Conservation (phyloP, 257 asterid genomes). For the Nicotiana benthamiana region DNA sequence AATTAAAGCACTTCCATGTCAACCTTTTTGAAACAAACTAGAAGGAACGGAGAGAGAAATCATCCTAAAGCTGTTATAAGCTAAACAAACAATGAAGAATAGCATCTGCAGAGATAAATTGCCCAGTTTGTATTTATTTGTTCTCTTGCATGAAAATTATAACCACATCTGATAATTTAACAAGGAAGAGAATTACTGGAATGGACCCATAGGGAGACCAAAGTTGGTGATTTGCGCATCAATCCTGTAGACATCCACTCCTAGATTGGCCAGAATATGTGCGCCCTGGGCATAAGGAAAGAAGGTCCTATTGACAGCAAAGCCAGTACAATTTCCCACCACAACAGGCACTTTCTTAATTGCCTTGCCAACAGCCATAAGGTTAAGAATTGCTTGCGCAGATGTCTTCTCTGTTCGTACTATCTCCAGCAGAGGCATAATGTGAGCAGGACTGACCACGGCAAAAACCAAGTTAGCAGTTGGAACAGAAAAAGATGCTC, state of each 20-base stretch:
- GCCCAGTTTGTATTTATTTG: background rate
- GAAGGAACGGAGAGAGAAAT: background rate
- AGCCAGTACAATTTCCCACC: slow-evolving; percentile 96
- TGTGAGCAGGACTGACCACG: slow-evolving; percentile 87
- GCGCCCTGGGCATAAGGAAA: slow-evolving; percentile 93
- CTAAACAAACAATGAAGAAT: background rate
- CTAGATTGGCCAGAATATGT: slow-evolving; percentile 67
- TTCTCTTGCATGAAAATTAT: background rate
- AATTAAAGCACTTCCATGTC: background rate
- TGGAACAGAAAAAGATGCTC: background rate
- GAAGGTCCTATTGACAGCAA: slow-evolving; percentile 95
- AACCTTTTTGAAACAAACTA: background rate
- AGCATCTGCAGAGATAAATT: background rate
- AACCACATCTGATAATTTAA: background rate
- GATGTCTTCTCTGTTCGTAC: slow-evolving; percentile 87
- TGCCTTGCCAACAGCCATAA: slow-evolving; percentile 77
- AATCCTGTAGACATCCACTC: slow-evolving; percentile 88
- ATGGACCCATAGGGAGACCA: slow-evolving; percentile 96
- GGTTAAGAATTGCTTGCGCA: slow-evolving; percentile 87
- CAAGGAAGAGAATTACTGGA: slow-evolving; percentile 64
- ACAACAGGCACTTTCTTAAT: slow-evolving; percentile 92
- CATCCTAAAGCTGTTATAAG: slow-evolving; percentile 4
- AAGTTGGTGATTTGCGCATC: slow-evolving; percentile 68
- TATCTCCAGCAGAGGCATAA: slow-evolving; percentile 95
- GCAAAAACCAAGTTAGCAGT: slow-evolving; percentile 19